phyloP scores from a whole-genome alignment of 2,329 filamentous ascomycete genomes.

The Aspergillus unguis region DNA sequence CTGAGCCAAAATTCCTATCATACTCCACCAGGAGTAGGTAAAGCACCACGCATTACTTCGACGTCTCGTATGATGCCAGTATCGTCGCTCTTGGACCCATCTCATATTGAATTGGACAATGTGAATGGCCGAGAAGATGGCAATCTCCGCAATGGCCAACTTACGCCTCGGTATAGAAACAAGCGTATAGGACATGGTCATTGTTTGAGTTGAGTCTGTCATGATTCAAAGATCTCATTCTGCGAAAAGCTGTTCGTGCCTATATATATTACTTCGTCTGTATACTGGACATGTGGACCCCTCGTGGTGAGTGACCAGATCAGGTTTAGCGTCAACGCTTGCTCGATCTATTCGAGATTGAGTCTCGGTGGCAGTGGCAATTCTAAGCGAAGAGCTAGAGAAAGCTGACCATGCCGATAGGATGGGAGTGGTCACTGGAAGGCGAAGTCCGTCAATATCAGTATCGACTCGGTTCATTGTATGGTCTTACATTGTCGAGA shows the following conservation, averaged over 20 bases:
- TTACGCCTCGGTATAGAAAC: conserved; percentile 11
- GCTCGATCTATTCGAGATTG: too few species aligned
- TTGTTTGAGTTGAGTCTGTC: too few species aligned
- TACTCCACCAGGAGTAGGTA: conserved; percentile 27
- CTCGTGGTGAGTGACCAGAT: conserved; percentile 27
- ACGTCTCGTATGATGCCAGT: conserved; percentile 26
- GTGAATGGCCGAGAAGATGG: conserved; percentile 24
- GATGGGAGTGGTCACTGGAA: too few species aligned
- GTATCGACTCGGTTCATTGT: too few species aligned
- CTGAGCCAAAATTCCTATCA: conserved; percentile 26
- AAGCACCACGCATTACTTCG: conserved; percentile 17
- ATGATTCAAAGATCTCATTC: too few species aligned
- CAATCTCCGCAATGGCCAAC: conserved; percentile 25
- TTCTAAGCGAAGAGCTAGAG: too few species aligned
- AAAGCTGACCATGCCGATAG: too few species aligned
- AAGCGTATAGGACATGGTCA: background rate
- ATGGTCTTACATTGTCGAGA: too few species aligned
- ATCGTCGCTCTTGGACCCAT: conserved; percentile 26
- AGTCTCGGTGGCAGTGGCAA: too few species aligned
- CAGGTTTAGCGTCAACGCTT: conserved; percentile 20
- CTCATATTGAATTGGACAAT: conserved; percentile 20
- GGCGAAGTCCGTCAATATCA: too few species aligned
- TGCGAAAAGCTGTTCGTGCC: background rate
- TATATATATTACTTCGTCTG: background rate
- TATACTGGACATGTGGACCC: conserved; percentile 10